Percentiles rank a stretch among this genome's conserved stretches.
These are phyloP conservation scores for Colletotrichum somersetense DNA, from an alignment of 2,329 filamentous ascomycete species.

Conservation along the genomic window DNA sequence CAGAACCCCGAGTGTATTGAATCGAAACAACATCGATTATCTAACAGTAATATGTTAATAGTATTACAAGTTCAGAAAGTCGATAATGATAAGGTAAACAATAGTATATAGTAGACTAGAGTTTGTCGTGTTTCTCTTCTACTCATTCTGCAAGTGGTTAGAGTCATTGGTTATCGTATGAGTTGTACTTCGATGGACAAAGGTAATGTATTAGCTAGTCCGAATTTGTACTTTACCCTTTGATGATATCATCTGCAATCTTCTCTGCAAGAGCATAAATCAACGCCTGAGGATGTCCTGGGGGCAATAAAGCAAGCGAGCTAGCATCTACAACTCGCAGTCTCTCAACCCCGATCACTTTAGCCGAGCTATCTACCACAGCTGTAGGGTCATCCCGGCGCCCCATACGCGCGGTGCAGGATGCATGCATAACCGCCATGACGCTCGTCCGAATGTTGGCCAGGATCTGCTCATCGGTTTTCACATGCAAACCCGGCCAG, in stretches of 20 bases:
- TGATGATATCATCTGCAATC: neutral
- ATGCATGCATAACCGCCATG: conserved; percentile 29
- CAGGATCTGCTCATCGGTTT: conserved; percentile 58
- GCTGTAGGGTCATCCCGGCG: neutral
- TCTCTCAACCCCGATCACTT: neutral
- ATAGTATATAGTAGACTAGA: no score
- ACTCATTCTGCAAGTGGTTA: no score
- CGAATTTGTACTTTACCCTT: no score
- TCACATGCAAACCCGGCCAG: conserved; percentile 43
- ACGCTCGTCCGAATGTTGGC: conserved; percentile 22
- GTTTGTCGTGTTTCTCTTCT: no score
- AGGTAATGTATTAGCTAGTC: neutral
- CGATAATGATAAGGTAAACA: no score
- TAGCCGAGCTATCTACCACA: neutral
- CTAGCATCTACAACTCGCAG: neutral
- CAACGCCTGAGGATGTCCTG: neutral
- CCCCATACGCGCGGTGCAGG: conserved; percentile 25
- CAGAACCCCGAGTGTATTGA: no score
- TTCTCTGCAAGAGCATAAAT: neutral
- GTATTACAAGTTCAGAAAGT: no score
- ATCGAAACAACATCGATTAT: no score
- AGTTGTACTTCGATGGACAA: no score
- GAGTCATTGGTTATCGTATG: no score
- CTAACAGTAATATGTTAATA: no score
- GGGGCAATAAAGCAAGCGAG: neutral